These are phyloP conservation scores for Citrullus colocynthis DNA, from an alignment of 306 rosid genomes.

Conservation along the genomic window DNA sequence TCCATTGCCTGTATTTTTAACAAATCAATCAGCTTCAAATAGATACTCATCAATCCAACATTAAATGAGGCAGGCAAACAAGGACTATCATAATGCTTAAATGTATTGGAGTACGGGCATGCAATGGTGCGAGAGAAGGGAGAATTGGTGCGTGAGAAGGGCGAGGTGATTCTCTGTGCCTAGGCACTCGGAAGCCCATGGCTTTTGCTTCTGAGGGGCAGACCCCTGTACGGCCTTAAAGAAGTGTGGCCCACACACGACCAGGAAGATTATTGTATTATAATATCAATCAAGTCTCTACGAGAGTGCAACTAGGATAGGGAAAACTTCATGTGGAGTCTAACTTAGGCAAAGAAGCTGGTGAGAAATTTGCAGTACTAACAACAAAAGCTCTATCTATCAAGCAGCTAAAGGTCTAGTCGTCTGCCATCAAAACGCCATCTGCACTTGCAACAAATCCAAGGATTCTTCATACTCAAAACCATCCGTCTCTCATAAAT, in stretches of 20 bases:
- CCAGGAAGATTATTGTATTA: background rate
- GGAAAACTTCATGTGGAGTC: background rate
- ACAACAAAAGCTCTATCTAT: background rate
- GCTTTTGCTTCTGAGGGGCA: background rate
- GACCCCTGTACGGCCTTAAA: background rate
- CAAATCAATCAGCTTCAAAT: background rate
- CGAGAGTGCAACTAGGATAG: background rate
- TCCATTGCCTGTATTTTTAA: constrained; percentile 55
- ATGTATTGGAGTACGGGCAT: background rate
- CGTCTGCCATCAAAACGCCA: background rate
- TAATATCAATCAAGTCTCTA: background rate
- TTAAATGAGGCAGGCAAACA: background rate
- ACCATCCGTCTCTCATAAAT: background rate
- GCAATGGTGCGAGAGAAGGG: too few species aligned
- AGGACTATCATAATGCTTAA: background rate
- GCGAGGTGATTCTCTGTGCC: background rate
- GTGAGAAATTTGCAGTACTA: background rate
- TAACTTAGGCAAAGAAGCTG: background rate
- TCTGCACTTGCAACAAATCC: background rate
- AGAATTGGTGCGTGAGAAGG: background rate
- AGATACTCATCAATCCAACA: background rate
- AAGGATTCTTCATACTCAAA: background rate
- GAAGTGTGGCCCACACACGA: background rate
- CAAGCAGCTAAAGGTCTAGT: background rate
- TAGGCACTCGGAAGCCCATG: background rate